A percentile compares a stretch with the other conserved stretches of the same genome.
phyloP scores from a whole-genome alignment of 2,329 filamentous ascomycete genomes.

The Colletotrichum filicis region DNA sequence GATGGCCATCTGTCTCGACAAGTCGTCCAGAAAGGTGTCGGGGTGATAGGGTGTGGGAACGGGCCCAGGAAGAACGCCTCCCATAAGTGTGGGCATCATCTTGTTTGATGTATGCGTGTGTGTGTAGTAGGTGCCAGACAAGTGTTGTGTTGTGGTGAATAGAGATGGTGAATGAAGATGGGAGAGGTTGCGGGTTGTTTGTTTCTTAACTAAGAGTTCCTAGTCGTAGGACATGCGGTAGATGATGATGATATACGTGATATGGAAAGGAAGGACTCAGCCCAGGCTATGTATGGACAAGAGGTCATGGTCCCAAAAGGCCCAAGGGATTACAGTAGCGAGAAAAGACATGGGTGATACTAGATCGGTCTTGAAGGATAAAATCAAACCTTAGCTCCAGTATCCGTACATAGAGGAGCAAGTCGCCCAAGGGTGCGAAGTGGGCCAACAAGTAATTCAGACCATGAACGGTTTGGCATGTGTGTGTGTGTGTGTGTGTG shows the following conservation, averaged over 20 bases:
- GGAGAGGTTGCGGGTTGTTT: not conserved
- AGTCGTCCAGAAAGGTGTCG: conserved; percentile 61
- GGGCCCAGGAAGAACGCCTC: conserved; percentile 44
- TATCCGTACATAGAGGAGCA: conserved; percentile 42
- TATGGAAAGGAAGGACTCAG: conserved; percentile 36
- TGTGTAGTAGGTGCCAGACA: not conserved
- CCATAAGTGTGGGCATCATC: conserved; percentile 50
- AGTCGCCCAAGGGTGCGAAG: conserved; percentile 48
- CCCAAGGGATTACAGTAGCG: conserved; percentile 42
- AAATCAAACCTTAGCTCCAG: conserved; percentile 46
- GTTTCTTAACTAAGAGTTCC: not conserved
- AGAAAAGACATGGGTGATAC: conserved; percentile 44
- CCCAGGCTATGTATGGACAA: conserved; percentile 43
- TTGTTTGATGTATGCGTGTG: not conserved
- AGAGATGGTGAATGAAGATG: not conserved
- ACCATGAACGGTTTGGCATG: conserved; percentile 39
- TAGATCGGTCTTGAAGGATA: conserved; percentile 47
- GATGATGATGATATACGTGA: conserved; percentile 27
- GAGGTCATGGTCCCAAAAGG: conserved; percentile 35
- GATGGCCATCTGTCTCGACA: conserved; percentile 61
- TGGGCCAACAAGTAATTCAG: conserved; percentile 43
- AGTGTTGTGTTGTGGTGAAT: not conserved
- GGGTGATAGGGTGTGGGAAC: conserved; percentile 47
- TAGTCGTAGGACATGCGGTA: not conserved
- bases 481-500: conserved; percentile 30